Evolutionary conservation across 2,329 filamentous ascomycete genomes (phyloP).

Genomic region (Trichoderma koningiopsis): DNA sequence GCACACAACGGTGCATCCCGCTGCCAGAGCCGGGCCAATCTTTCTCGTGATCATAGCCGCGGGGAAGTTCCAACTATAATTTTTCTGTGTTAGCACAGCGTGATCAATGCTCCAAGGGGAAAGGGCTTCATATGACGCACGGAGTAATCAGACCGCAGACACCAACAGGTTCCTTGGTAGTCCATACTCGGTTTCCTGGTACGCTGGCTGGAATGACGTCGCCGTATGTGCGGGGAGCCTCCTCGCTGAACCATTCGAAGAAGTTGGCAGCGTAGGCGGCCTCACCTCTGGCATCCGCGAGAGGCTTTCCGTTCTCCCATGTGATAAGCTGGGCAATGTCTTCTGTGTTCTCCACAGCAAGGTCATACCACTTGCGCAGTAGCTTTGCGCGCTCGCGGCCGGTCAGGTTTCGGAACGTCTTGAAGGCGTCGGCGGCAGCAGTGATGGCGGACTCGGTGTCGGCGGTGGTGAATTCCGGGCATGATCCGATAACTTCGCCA

Average conservation of each 20-base stretch:
- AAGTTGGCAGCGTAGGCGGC: constrained; percentile 73
- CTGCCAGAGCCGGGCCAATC: constrained; percentile 75
- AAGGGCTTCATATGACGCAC: constrained; percentile 62
- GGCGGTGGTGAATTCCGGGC: constrained; percentile 77
- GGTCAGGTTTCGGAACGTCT: constrained; percentile 69
- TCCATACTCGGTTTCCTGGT: constrained; percentile 46
- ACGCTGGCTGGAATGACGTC: constrained; percentile 72
- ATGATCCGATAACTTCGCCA: constrained; percentile 76
- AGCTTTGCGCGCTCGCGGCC: constrained; percentile 74
- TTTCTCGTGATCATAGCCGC: constrained; percentile 75
- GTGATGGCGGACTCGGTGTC: constrained; percentile 82
- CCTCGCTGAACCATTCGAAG: constrained; percentile 80
- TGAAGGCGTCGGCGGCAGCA: constrained; percentile 77
- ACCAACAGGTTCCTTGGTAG: constrained; percentile 26
- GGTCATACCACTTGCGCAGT: constrained; percentile 78
- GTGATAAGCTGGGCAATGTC: constrained; percentile 83
- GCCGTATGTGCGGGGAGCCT: constrained; percentile 73
- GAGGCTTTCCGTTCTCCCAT: constrained; percentile 86
- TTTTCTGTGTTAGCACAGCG: constrained; percentile 44
- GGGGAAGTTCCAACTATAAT: constrained; percentile 82
- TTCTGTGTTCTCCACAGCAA: constrained; percentile 76
- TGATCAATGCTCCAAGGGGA: background rate
- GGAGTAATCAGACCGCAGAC: constrained; percentile 58
- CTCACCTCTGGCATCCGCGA: constrained; percentile 73
- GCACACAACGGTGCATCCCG: constrained; percentile 91